These are phyloP conservation scores for Capsella rubella DNA, from an alignment of 441 rosid genomes.

Conservation along the genomic window DNA sequence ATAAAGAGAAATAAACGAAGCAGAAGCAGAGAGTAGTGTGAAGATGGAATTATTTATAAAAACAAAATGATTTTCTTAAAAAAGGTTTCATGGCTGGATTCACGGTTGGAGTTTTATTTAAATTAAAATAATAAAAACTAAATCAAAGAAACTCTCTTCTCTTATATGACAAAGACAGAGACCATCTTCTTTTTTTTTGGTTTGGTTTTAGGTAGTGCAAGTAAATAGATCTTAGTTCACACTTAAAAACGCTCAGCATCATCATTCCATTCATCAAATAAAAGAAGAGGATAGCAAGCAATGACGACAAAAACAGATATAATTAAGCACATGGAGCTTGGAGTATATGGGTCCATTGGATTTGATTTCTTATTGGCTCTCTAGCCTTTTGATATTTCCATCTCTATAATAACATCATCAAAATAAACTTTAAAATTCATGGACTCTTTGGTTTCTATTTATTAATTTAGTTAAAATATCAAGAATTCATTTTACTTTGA, in stretches of 20 bases:
- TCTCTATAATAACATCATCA: not conserved
- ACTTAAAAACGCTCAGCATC: slow-evolving; percentile 34
- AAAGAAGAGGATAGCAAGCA: slow-evolving; percentile 7
- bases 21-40: slow-evolving; percentile 1
- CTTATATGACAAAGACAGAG: slow-evolving; percentile 38
- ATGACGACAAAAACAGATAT: slow-evolving; percentile 31
- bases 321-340: slow-evolving; percentile 42
- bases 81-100: slow-evolving; percentile 45
- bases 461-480: too few relatives aligned
- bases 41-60: not conserved
- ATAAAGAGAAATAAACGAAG: not conserved
- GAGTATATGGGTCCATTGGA: slow-evolving; percentile 34
- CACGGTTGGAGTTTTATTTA: slow-evolving; percentile 35
- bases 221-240: slow-evolving; percentile 40
- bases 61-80: not conserved
- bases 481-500: not conserved
- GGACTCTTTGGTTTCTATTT: too few relatives aligned
- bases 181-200: slow-evolving; percentile 13
- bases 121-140: not conserved
- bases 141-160: not conserved
- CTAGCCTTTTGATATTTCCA: slow-evolving; percentile 4
- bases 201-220: not conserved
- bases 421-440: too few relatives aligned
- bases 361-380: slow-evolving; percentile 29
- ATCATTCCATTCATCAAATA: not conserved